Evolutionary conservation across 2,329 filamentous ascomycete species (phyloP).

Genomic region (Davidsoniella neocaledoniae): DNA sequence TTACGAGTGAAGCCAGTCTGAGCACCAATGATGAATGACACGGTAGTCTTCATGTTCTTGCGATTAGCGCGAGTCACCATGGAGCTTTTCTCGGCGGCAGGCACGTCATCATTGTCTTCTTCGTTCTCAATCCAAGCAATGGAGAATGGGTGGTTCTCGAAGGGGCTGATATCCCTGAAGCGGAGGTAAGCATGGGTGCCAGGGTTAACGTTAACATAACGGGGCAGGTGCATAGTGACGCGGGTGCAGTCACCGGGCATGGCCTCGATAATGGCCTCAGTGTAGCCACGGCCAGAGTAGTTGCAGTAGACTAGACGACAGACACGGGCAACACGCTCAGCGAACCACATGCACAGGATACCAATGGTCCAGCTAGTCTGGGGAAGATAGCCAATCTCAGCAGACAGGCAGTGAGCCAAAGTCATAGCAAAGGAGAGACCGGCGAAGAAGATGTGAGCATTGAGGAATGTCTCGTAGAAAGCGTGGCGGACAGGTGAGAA

Average conservation of each 20-base stretch:
- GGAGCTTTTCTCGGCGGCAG: conserved; percentile 25
- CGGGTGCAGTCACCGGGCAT: conserved; percentile 54
- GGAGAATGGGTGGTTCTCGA: conserved; percentile 66
- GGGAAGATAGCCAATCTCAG: conserved; percentile 48
- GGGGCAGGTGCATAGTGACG: conserved; percentile 53
- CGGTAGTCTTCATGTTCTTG: conserved; percentile 31
- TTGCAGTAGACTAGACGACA: conserved; percentile 49
- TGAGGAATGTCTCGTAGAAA: conserved; percentile 94
- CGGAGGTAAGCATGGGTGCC: conserved; percentile 64
- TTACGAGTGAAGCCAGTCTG: conserved; percentile 77
- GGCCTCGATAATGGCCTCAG: conserved; percentile 48
- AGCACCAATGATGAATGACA: conserved; percentile 75
- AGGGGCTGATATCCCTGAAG: conserved; percentile 46
- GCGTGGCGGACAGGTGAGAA: conserved; percentile 74
- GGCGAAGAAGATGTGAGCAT: conserved; percentile 64
- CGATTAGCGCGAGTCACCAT: conserved; percentile 23
- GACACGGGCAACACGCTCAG: conserved; percentile 51
- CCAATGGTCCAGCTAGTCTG: conserved; percentile 61
- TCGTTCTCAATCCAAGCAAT: conserved; percentile 54
- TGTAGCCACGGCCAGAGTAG: conserved; percentile 40
- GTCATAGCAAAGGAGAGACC: conserved; percentile 51
- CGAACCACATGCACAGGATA: conserved; percentile 59
- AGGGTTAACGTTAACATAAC: conserved; percentile 46
- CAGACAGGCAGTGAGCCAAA: conserved; percentile 60
- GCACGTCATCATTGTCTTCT: conserved; percentile 23